Base-by-base conservation (phyloP, 1,284 basidiomycete species). In the Marasmius fiardii region DNA sequence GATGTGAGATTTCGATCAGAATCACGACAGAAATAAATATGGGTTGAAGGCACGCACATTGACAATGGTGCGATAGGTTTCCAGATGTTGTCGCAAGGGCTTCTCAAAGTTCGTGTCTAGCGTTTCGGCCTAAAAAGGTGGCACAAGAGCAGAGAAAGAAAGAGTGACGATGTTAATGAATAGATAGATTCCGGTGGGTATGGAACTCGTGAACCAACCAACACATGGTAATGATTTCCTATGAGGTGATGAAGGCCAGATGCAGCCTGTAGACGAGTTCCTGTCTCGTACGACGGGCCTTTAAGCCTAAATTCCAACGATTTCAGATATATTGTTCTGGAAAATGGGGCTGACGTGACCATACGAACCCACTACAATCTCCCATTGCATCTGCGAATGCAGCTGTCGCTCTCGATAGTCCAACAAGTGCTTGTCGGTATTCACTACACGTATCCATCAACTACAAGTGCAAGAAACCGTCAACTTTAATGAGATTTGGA, bases 61-160 rank as follows among this genome's bases (percentile, higher is more conserved):
- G 24, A 93, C 86, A 52, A 86, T 81, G 16, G 78, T 76, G 53
- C 83, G 82, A 73, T 97, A 97, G 10, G 82, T 82, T 51, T 95
- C 92, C 54, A 96, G 73, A 60, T 92, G 88, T 67, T 92, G 87
- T 35, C 90, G 82, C 49, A 97, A 73, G 0, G 95, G 95, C 64
- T 89, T 90, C 73, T 96, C 93, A 60, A 97, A 94, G 54, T 88
- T 92, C 64, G 90, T 90, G 71, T 95, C 93, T 45, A 96, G 78
- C 3, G 89, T 85, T 65, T 94, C 92, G 31, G 92, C 85, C 88
- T 92, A 59, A 7, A 55, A n/a, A 18, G n/a, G n/a, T n/a, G n/a
- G n/a, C n/a, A n/a, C n/a, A n/a, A n/a, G 10, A 58, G 14, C 16
- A 18, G n/a, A 35, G 41, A 41, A 51, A 59, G 23, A 43, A 54